A percentile compares a stretch with the other conserved stretches of the same genome.
These are phyloP conservation scores for Dipodascus geniculatus DNA, from an alignment of 805 yeast genomes.

Conservation along the genomic window DNA sequence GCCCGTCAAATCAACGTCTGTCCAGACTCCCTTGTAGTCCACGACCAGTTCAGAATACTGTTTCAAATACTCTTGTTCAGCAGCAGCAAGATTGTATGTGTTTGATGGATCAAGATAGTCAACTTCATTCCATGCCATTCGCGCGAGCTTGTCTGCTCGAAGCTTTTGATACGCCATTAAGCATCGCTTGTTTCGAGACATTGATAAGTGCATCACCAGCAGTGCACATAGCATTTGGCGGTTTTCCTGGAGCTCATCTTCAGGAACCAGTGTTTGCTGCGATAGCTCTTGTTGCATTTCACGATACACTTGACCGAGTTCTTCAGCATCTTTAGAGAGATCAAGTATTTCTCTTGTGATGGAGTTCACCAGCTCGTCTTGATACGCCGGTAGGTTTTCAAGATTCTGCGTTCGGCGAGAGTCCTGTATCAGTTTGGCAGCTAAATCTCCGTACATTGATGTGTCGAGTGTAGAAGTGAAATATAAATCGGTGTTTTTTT, in stretches of 20 bases:
- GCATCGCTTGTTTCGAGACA: slow-evolving; percentile 85
- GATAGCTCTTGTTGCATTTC: slow-evolving; percentile 43
- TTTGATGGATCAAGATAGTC: slow-evolving; percentile 21
- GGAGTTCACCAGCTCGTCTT: slow-evolving; percentile 56
- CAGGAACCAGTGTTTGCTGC: slow-evolving; percentile 7
- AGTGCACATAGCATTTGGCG: slow-evolving; percentile 25
- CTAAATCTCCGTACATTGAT: slow-evolving; percentile 80
- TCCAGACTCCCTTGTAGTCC: slow-evolving; percentile 64
- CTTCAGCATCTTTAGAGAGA: slow-evolving; percentile 27
- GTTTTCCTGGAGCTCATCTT: slow-evolving; percentile 9
- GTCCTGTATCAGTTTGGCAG: slow-evolving; percentile 70
- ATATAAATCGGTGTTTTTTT: neutral
- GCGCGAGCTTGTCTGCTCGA: slow-evolving; percentile 56
- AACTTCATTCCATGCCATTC: slow-evolving; percentile 52
- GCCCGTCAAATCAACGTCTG: slow-evolving; percentile 80
- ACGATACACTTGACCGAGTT: slow-evolving; percentile 23
- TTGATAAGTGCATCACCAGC: slow-evolving; percentile 60
- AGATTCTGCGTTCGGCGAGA: slow-evolving; percentile 68
- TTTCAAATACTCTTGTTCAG: slow-evolving; percentile 69
- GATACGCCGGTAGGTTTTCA: slow-evolving; percentile 56
- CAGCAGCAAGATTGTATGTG: slow-evolving; percentile 47
- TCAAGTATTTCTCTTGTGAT: slow-evolving; percentile 57
- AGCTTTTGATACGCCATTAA: slow-evolving; percentile 69
- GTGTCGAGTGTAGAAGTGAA: neutral
- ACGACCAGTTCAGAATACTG: slow-evolving; percentile 60